Conservation (phyloP, 208 protist genomes). For the Novymonas esmeraldas region DNA sequence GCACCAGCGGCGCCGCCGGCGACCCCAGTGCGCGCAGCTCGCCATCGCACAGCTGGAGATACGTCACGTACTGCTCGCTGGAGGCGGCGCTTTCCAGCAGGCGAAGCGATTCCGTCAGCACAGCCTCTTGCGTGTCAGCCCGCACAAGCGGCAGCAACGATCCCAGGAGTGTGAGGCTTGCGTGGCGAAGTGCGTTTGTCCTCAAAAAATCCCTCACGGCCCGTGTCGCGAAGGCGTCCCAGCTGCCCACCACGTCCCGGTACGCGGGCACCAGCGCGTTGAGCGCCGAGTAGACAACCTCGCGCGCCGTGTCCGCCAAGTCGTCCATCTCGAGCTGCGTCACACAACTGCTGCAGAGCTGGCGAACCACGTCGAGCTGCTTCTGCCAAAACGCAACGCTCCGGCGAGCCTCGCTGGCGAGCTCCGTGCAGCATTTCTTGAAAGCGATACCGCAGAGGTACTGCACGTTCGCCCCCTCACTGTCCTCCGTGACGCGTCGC, state of each 20-base stretch:
- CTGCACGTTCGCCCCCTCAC: conserved; percentile 31
- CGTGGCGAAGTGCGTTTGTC: conserved; percentile 20
- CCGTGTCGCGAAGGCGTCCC: conserved; percentile 2
- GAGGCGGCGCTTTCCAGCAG: conserved; percentile 15
- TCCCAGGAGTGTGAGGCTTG: conserved; percentile 22
- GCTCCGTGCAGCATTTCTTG: conserved; percentile 39
- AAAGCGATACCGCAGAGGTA: conserved; percentile 55
- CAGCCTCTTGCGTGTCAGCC: conserved; percentile 18
- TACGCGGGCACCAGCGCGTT: conserved; percentile 34
- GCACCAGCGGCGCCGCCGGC: conserved; percentile 17
- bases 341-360: conserved; percentile 16
- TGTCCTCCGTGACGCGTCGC: conserved; percentile 10
- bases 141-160: conserved; percentile 21
- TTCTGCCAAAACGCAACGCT: conserved; percentile 50
- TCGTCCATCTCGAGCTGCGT: conserved; percentile 4
- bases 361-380: conserved; percentile 24
- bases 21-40: conserved; percentile 25
- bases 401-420: conserved; percentile 41
- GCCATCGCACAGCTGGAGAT: conserved; percentile 37
- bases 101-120: conserved; percentile 15
- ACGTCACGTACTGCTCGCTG: conserved; percentile 26
- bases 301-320: conserved; percentile 16
- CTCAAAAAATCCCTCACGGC: conserved; percentile 25
- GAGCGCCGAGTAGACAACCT: conserved; percentile 35
- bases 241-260: conserved; percentile 15